Conservation (phyloP, 2,329 filamentous ascomycete genomes). For the Pyrenophora tritici-repentis region DNA sequence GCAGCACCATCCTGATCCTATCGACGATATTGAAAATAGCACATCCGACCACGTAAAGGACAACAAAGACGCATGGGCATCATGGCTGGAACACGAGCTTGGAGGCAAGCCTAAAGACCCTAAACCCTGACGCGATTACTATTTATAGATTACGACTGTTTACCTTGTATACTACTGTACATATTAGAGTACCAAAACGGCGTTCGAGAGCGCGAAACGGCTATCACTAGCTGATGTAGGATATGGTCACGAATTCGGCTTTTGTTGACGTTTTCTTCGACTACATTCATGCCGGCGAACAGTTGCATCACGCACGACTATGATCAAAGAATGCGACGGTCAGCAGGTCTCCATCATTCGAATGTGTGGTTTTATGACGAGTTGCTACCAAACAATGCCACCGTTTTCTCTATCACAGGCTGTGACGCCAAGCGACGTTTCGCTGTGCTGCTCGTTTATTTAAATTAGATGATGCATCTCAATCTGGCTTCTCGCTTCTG, state of each 20-base stretch:
- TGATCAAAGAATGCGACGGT: no score
- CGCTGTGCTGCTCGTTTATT: slow-evolving; percentile 16
- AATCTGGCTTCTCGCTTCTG: slow-evolving; percentile 19
- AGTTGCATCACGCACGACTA: no score
- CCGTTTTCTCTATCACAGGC: background rate
- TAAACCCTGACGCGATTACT: slow-evolving; percentile 10
- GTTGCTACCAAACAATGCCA: background rate
- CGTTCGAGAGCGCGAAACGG: background rate
- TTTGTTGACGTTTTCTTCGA: no score
- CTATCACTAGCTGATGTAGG: no score
- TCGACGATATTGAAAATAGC: background rate
- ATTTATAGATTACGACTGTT: background rate
- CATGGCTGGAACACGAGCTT: slow-evolving; percentile 38
- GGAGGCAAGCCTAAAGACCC: slow-evolving; percentile 30
- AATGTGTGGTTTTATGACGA: background rate
- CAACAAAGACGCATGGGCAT: slow-evolving; percentile 28
- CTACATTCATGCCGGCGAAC: no score
- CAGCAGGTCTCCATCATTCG: no score
- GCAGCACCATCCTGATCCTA: slow-evolving; percentile 3
- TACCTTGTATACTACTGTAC: slow-evolving; percentile 14
- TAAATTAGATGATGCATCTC: slow-evolving; percentile 17
- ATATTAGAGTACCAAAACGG: slow-evolving; percentile 14
- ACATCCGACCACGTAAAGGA: slow-evolving; percentile 12
- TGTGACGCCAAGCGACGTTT: slow-evolving; percentile 7
- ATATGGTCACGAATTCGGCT: no score